A percentile compares a stretch with the other conserved stretches of the same genome.
Evolutionary conservation across 306 rosid species (phyloP).

Genomic region (Amphicarpaea edgeworthii): DNA sequence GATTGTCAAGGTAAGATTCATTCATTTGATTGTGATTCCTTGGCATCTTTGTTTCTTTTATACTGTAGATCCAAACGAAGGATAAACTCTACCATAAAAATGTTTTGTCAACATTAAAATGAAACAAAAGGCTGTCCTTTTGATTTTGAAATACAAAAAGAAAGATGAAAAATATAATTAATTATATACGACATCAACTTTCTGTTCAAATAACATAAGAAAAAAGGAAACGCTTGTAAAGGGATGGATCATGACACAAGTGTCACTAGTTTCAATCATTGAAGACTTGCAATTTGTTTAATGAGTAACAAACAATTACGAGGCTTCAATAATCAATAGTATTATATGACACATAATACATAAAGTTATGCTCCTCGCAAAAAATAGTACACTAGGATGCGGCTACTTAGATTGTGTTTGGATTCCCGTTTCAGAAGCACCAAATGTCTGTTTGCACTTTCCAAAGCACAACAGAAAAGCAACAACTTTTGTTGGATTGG

Average conservation of each 20-base stretch:
- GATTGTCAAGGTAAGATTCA: slow-evolving; percentile 42
- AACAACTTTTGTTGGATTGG: not conserved
- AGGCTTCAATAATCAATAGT: slow-evolving; percentile 14
- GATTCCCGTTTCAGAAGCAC: not conserved
- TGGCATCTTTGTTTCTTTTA: not conserved
- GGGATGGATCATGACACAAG: not conserved
- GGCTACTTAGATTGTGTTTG: not conserved
- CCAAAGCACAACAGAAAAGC: not conserved
- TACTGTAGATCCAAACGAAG: not conserved
- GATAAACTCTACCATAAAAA: not conserved
- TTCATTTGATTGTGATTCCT: not conserved
- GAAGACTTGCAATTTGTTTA: slow-evolving; percentile 8
- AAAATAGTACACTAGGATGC: not conserved
- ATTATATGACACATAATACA: not conserved
- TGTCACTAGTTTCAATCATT: slow-evolving; percentile 14
- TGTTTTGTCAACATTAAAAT: not conserved
- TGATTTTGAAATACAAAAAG: not conserved
- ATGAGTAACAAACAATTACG: slow-evolving; percentile 3
- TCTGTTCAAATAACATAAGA: not conserved
- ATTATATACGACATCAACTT: not conserved
- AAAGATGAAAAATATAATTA: not conserved
- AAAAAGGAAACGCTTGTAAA: too few species aligned
- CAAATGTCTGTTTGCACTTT: not conserved
- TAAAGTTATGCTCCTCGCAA: not conserved
- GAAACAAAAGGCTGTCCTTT: not conserved